phyloP scores from a whole-genome alignment of 2,329 filamentous ascomycete genomes.

The Chrysoporthe deuterocubensis region DNA sequence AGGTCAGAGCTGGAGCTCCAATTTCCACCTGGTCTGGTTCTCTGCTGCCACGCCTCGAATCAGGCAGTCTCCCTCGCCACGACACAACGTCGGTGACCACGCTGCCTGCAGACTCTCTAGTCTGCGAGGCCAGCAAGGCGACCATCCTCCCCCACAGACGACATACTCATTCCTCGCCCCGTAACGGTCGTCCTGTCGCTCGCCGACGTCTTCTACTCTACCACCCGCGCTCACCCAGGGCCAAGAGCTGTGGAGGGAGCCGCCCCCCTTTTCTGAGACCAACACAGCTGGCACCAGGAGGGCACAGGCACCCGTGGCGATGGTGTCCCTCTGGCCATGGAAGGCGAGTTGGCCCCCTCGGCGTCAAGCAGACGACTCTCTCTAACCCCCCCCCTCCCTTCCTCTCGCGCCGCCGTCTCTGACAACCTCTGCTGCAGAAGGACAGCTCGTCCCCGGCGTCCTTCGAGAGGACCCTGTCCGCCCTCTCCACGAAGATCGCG shows the following conservation, averaged over 20 bases:
- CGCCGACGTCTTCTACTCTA: neutral
- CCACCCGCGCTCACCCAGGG: neutral
- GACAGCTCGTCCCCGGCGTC: conserved; percentile 82
- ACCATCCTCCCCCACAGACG: neutral
- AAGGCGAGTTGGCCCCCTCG: conserved; percentile 55
- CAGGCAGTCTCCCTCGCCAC: neutral
- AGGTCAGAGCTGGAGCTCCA: conserved; percentile 13
- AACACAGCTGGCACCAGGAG: neutral
- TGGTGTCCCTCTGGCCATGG: conserved; percentile 90
- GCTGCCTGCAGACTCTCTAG: conserved; percentile 18
- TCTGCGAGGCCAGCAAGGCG: conserved; percentile 13
- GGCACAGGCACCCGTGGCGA: conserved; percentile 42
- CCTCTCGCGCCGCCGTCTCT: conserved; percentile 14
- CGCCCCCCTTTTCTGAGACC: neutral
- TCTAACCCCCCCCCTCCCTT: no score
- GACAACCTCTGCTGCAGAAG: conserved; percentile 41
- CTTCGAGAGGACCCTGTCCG: conserved; percentile 89
- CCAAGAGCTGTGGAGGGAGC: neutral
- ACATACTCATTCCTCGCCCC: neutral
- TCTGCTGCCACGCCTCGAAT: neutral
- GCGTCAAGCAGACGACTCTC: neutral
- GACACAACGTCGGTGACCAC: neutral
- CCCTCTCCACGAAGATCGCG: conserved; percentile 81
- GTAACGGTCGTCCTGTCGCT: neutral
- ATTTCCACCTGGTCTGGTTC: conserved; percentile 4